Evolutionary conservation across 2,329 filamentous ascomycete species (phyloP).

Genomic region (Zymoseptoria ardabiliae): DNA sequence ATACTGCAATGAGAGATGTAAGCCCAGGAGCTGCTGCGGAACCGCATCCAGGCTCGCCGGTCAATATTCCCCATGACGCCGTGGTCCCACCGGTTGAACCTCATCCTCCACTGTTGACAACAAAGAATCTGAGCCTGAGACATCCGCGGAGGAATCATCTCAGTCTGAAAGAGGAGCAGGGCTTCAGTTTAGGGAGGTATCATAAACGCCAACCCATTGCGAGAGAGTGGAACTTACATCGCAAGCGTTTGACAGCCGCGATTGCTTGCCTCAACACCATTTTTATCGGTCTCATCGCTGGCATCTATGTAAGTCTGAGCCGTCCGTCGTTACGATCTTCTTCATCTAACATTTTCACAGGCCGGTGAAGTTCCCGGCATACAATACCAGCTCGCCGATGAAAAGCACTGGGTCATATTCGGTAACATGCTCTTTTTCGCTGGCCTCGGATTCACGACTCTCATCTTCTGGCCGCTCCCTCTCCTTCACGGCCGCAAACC

Average conservation of each 20-base stretch:
- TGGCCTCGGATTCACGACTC: slow-evolving; percentile 61
- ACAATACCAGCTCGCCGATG: slow-evolving; percentile 67
- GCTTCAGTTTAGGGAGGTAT: slow-evolving; percentile 35
- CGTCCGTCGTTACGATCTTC: background rate
- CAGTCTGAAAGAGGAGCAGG: slow-evolving; percentile 30
- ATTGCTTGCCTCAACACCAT: slow-evolving; percentile 68
- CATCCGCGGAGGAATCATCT: slow-evolving; percentile 29
- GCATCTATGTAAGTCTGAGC: slow-evolving; percentile 52
- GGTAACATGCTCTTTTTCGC: slow-evolving; percentile 69
- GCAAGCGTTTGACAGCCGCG: slow-evolving; percentile 61
- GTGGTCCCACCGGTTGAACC: background rate
- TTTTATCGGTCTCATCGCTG: slow-evolving; percentile 61
- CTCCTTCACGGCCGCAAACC: slow-evolving; percentile 70
- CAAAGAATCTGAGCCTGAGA: slow-evolving; percentile 21
- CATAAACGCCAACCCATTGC: slow-evolving; percentile 60
- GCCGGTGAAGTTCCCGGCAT: slow-evolving; percentile 72
- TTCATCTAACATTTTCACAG: slow-evolving; percentile 17
- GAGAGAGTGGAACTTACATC: slow-evolving; percentile 59
- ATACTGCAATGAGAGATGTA: background rate
- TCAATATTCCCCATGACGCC: background rate
- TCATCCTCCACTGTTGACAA: slow-evolving; percentile 2
- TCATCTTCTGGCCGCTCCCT: slow-evolving; percentile 67
- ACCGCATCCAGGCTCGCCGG: background rate
- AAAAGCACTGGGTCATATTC: slow-evolving; percentile 58
- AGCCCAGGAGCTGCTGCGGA: background rate